Evolutionary conservation across 306 rosid genomes (phyloP), one percentile per base, ranked within the genome.

Genomic region (Casuarina equisetifolia): DNA sequence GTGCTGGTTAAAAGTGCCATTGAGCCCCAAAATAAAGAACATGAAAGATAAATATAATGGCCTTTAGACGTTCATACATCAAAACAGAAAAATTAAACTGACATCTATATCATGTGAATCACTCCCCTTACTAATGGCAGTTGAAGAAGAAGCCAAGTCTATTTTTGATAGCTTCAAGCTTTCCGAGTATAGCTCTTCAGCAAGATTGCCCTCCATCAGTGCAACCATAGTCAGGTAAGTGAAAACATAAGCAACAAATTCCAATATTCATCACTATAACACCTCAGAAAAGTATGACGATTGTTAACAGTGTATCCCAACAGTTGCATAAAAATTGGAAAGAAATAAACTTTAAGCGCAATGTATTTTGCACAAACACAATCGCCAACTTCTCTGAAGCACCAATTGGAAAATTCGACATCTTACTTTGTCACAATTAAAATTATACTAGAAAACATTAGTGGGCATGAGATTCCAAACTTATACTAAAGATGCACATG

Each of bases 141-240:
- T 55, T 5, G 80, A 62, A 62, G 69, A 39, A 46, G 64, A 53
- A 73, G 67, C 59, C 73, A 84, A 74, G 75, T 87, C 89, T 75
- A 80, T 12, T 54, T 87, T 84, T 48, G 94, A 83, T 6, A 80
- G 12, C 72, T 80, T 82, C 51, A 87, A 82, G 63, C 90, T 90
- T 68, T 93, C 92, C 6, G 85, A 82, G 81, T 93, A 93, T 76
- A 93, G 93, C 75, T 90, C 93, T 75, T 88, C 88, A 46, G 95
- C 92, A 86, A 93, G 12, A 70, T 75, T 76, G 46, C 84, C 85
- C 74, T 86, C 91, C 98, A 90, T 93, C 95, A 85, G 80, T 82
- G 36, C 36, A 50, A 74, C 42, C n/a, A 12, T 63, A 81, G 55
- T 19, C 35, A 63, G 70, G 5, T n/a, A 76, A 76, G 52, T 0